phyloP scores from a whole-genome alignment of 176 grass and related monocot species.

The Phoenix dactylifera region DNA sequence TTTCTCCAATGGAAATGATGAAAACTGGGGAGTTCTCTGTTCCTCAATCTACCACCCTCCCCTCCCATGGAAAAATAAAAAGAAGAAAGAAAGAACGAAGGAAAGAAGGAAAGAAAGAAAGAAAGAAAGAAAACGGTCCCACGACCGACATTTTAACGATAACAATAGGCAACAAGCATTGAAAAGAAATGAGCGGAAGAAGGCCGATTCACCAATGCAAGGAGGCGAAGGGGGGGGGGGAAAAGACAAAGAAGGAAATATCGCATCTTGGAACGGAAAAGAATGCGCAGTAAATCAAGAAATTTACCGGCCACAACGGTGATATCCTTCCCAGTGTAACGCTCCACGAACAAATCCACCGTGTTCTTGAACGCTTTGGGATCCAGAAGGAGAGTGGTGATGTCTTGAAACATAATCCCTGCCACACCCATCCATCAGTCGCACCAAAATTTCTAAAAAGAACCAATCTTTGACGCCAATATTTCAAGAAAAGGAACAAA shows the following conservation, averaged over 20 bases:
- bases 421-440: neutral
- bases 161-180: neutral
- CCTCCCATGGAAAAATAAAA: neutral
- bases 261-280: too few species aligned
- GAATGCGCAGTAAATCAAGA: neutral
- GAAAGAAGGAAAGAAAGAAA: neutral
- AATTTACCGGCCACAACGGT: constrained; percentile 39
- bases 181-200: too few species aligned
- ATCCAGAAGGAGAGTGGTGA: constrained; percentile 46
- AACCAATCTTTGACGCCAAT: neutral
- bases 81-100: neutral
- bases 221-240: too few species aligned
- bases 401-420: constrained; percentile 77
- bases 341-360: constrained; percentile 51
- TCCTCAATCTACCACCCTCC: too few species aligned
- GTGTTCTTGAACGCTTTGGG: constrained; percentile 48
- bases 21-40: too few species aligned
- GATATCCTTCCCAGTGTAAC: constrained; percentile 37
- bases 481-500: neutral
- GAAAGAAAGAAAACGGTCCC: neutral
- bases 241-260: too few species aligned
- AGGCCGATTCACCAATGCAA: too few species aligned
- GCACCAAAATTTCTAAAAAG: neutral
- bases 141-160: constrained; percentile 7
- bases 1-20: too few species aligned